Evolutionary conservation across 1,284 basidiomycete genomes (phyloP).

Genomic region (Nidula niveotomentosa): DNA sequence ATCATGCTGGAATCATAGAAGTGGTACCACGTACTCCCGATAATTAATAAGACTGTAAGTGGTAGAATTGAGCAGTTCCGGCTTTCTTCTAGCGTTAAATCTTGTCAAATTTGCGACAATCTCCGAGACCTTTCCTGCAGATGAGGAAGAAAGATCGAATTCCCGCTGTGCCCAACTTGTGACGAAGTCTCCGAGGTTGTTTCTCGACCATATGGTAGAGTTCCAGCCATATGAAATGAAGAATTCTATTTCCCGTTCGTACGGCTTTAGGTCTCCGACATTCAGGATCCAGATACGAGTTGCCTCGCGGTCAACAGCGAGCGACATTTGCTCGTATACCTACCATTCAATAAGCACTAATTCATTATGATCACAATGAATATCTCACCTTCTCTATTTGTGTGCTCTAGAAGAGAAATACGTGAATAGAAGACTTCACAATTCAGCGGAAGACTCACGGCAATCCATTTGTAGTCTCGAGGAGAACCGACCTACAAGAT

Average conservation of each 20-base stretch:
- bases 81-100: conserved; percentile 64
- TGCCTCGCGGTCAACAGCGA: conserved; percentile 58
- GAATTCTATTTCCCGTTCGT: conserved; percentile 71
- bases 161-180: conserved; percentile 63
- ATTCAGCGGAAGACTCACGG: conserved; percentile 27
- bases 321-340: conserved; percentile 62
- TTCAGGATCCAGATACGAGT: conserved; percentile 60
- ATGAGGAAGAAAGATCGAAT: conserved; percentile 45
- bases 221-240: conserved; percentile 69
- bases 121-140: conserved; percentile 41
- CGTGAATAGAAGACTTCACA: conserved; percentile 1
- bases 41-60: conserved; percentile 66
- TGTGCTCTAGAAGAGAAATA: conserved; percentile 26
- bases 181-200: conserved; percentile 55
- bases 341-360: conserved; percentile 20
- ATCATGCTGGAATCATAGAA: background rate
- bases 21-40: conserved; percentile 51
- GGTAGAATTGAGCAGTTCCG: conserved; percentile 63
- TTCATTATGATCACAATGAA: background rate
- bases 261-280: conserved; percentile 73
- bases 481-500: conserved; percentile 46
- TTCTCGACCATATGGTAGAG: conserved; percentile 46
- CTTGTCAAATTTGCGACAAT: conserved; percentile 61
- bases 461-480: conserved; percentile 63
- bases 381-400: conserved; percentile 42